phyloP scores from a whole-genome alignment of 805 yeast species.

The Ogataea haglerorum region DNA sequence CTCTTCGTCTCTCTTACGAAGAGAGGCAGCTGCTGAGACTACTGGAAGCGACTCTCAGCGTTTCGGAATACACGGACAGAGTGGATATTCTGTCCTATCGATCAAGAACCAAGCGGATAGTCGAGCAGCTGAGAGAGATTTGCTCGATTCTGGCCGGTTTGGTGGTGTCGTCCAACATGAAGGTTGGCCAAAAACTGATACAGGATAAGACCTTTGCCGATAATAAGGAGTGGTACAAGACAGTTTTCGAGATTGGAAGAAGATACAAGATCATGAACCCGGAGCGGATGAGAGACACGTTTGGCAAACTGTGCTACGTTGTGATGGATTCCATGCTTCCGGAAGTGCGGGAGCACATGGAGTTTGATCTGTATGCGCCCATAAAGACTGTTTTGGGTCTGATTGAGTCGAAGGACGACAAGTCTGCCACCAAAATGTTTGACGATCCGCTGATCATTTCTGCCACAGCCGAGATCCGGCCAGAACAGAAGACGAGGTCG shows the following conservation, averaged over 20 bases:
- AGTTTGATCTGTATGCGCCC: slow-evolving; percentile 72
- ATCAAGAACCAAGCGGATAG: slow-evolving; percentile 68
- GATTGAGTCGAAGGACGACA: slow-evolving; percentile 39
- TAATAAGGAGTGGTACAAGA: slow-evolving; percentile 70
- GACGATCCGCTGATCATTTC: slow-evolving; percentile 55
- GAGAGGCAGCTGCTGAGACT: slow-evolving; percentile 67
- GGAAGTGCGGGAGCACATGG: slow-evolving; percentile 67
- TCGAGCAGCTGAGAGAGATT: slow-evolving; percentile 67
- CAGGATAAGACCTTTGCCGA: slow-evolving; percentile 65
- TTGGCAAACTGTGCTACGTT: slow-evolving; percentile 79
- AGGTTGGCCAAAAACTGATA: slow-evolving; percentile 60
- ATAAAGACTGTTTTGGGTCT: slow-evolving; percentile 56
- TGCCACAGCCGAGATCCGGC: slow-evolving; percentile 67
- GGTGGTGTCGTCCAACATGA: slow-evolving; percentile 73
- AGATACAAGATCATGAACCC: slow-evolving; percentile 84
- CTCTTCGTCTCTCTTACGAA: slow-evolving; percentile 62
- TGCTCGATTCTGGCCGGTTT: slow-evolving; percentile 77
- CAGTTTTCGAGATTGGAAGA: slow-evolving; percentile 72
- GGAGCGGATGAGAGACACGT: slow-evolving; percentile 72
- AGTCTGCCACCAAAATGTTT: slow-evolving; percentile 41
- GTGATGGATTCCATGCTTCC: slow-evolving; percentile 80
- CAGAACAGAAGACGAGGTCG: slow-evolving; percentile 52
- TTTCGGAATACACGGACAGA: slow-evolving; percentile 75
- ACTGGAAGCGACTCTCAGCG: slow-evolving; percentile 73
- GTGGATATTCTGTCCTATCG: slow-evolving; percentile 67